phyloP scores from a whole-genome alignment of 495 filamentous ascomycete genomes.

The Aspergillus nanangensis region DNA sequence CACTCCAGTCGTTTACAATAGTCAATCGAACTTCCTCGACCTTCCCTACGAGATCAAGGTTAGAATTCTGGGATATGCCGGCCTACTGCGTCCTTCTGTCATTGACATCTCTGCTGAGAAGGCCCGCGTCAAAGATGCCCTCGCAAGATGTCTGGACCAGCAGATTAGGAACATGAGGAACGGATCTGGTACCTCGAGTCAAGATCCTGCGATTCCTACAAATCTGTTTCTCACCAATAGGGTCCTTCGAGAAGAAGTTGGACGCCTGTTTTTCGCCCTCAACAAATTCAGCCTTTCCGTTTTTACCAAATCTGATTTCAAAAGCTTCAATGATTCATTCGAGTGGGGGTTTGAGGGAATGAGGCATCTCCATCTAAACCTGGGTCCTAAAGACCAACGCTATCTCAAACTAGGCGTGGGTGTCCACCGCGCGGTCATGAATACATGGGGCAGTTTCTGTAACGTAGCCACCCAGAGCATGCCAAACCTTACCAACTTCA shows the following conservation, averaged over 20 bases:
- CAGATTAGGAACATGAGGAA: no score
- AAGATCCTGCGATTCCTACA: no score
- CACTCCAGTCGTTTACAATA: no score
- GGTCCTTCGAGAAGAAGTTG: conserved; percentile 9
- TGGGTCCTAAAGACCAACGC: conserved; percentile 14
- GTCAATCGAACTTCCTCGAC: no score
- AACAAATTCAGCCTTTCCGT: conserved; percentile 17
- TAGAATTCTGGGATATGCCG: conserved; percentile 21
- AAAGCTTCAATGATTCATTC: conserved; percentile 9
- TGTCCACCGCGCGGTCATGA: conserved; percentile 11
- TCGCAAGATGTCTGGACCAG: no score
- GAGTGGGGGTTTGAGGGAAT: conserved; percentile 10
- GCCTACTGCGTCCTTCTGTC: conserved; percentile 15
- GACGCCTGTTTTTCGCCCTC: conserved; percentile 8
- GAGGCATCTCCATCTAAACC: conserved; percentile 17
- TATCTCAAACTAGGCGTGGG: conserved; percentile 7
- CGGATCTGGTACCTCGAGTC: no score
- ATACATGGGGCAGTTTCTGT: conserved; percentile 19
- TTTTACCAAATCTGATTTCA: conserved; percentile 9
- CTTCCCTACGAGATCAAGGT: conserved; percentile 15
- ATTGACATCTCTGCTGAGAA: conserved; percentile 13
- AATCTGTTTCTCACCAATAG: conserved; percentile 12
- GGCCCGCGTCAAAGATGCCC: background rate
- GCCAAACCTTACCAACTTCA: conserved; percentile 15
- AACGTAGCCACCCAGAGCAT: conserved; percentile 6